These are phyloP conservation scores for Debaryomyces coudertii DNA, from an alignment of 1,139 yeast species.

Conservation along the genomic window DNA sequence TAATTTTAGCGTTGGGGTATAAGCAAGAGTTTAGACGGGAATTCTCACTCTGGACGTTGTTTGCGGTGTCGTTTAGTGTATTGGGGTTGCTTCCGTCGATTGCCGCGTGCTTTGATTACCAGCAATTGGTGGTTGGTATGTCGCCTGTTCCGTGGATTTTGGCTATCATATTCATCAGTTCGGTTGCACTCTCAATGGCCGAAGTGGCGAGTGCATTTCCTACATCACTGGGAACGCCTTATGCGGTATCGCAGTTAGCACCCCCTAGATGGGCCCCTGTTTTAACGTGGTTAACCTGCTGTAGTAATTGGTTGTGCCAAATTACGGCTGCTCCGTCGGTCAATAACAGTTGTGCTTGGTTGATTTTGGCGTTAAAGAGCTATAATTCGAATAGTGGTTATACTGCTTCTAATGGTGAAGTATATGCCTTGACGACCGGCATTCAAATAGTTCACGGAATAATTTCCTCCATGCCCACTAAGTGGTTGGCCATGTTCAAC, in stretches of 20 bases:
- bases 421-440: conserved; percentile 53
- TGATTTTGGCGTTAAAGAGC: conserved; percentile 59
- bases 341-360: conserved; percentile 59
- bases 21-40: conserved; percentile 76
- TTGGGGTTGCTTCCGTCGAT: conserved; percentile 74
- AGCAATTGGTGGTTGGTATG: conserved; percentile 54
- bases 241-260: conserved; percentile 54
- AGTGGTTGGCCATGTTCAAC: conserved; percentile 59
- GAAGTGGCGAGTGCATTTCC: conserved; percentile 53
- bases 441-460: conserved; percentile 54
- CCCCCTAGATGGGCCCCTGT: conserved; percentile 57
- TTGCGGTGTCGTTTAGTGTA: conserved; percentile 73
- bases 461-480: conserved; percentile 56
- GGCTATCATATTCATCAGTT: conserved; percentile 51
- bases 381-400: conserved; percentile 36
- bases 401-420: conserved; percentile 52
- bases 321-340: conserved; percentile 61
- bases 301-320: conserved; percentile 55
- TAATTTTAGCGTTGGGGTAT: conserved; percentile 67
- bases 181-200: conserved; percentile 54
- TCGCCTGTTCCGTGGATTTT: conserved; percentile 59
- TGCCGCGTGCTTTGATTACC: conserved; percentile 59
- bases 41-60: conserved; percentile 60
- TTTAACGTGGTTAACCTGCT: conserved; percentile 62
- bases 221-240: conserved; percentile 53